A percentile compares a stretch with the other conserved stretches of the same genome.
Conservation (phyloP, 2,329 filamentous ascomycete genomes). For the Fusarium torulosum region DNA sequence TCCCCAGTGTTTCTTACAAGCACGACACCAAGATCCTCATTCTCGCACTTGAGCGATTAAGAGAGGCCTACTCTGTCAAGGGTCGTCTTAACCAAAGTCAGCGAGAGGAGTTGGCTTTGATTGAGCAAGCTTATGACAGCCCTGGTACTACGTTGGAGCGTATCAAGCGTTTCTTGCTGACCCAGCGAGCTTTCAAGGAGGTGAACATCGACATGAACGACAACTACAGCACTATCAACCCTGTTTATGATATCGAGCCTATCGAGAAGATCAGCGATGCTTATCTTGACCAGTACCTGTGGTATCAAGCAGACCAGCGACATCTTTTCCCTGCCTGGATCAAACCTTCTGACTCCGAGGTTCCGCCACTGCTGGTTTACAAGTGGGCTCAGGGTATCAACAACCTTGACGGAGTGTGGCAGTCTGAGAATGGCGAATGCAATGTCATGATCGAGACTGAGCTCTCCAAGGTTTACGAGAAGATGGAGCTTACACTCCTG, state of each 20-base stretch:
- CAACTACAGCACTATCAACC: slow-evolving; percentile 99
- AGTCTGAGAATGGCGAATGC: slow-evolving; percentile 92
- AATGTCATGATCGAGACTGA: slow-evolving; percentile 99
- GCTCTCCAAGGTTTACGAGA: slow-evolving; percentile 99
- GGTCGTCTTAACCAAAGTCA: slow-evolving; percentile 97
- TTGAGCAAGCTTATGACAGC: slow-evolving; percentile 98
- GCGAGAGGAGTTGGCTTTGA: slow-evolving; percentile 94
- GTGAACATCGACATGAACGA: slow-evolving; percentile 99
- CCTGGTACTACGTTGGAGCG: slow-evolving; percentile 94
- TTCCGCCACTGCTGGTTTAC: slow-evolving; percentile 92
- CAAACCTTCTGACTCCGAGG: slow-evolving; percentile 98
- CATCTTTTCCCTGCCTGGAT: slow-evolving; percentile 99
- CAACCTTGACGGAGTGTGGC: slow-evolving; percentile 96
- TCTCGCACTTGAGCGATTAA: slow-evolving; percentile 88
- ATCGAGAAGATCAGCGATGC: slow-evolving; percentile 99
- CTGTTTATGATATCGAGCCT: slow-evolving; percentile 97
- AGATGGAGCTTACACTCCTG: slow-evolving; percentile 95
- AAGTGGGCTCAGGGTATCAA: slow-evolving; percentile 99
- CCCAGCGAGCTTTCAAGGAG: slow-evolving; percentile 98
- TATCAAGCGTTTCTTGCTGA: slow-evolving; percentile 97
- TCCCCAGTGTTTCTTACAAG: slow-evolving; percentile 99
- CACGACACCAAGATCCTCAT: slow-evolving; percentile 99
- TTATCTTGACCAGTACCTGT: slow-evolving; percentile 97
- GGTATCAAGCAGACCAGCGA: slow-evolving; percentile 98
- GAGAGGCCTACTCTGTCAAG: slow-evolving; percentile 98